Evolutionary conservation across 768 basidiomycete species (phyloP), one percentile per base, ranked within the genome.

Genomic region (Artomyces pyxidatus): DNA sequence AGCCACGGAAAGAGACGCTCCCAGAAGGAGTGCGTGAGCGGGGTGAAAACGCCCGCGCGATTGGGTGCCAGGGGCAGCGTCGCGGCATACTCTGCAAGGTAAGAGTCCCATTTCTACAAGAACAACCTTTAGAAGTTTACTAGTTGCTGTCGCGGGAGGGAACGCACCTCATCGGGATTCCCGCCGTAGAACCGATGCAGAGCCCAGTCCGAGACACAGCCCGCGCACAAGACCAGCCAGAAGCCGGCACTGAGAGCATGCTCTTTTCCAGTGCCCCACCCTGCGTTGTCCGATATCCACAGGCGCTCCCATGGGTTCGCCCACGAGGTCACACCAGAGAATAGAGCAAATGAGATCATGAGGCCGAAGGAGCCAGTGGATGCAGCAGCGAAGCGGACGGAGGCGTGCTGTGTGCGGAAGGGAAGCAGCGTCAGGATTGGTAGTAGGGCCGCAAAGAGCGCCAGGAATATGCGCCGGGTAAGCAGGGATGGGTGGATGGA

Each of bases 51-150:
- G 1, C 83, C 83, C 3, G 81, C 76, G 26, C 82, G 71, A 47
- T 75, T 67, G 28, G 51, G 39, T 26, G 57, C 55, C 48, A 59
- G 63, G 9, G 83, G 81, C 19, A 82, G 70, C 46, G 71, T 72
- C 19, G 72, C 59, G 4, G 76, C 65, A 50, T 83, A 85, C 23
- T 75, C 71, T 3, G 80, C 73, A 19, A 87, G 74, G 51, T 81
- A 85, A 19, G 64, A 68, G 54, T 85, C 81, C 83, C 83, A 87
- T 68, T 81, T 81, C 81, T 83, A 47, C 7, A 14, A 35, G 16
- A 28, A 4, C 11, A n/a, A 44, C 22, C 37, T 25, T 32, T 42
- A 26, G n/a, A 28, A n/a, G n/a, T n/a, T n/a, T n/a, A 21, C 22
- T 1, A 14, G 27, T 11, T 17, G 11, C 14, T 6, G 22, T 11